Evolutionary conservation across 352 stramenopile genomes (phyloP).

Genomic region (Aphanomyces astaci): DNA sequence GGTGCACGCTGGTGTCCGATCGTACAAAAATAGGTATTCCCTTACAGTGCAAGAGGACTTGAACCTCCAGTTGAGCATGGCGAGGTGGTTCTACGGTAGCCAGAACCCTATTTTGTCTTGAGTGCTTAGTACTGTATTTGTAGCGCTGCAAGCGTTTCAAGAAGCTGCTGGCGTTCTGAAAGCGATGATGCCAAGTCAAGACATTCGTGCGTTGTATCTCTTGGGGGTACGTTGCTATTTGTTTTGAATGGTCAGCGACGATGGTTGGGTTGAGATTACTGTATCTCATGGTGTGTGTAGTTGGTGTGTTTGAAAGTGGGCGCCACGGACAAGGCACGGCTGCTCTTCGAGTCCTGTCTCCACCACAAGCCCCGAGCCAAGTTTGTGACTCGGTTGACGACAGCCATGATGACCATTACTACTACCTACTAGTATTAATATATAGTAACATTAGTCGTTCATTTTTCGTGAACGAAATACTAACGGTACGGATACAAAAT

Average conservation of each 20-base stretch:
- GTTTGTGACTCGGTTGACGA: neutral
- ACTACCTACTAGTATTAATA: no score
- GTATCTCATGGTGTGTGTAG: neutral
- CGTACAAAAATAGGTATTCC: slow-evolving; percentile 45
- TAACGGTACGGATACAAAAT: no score
- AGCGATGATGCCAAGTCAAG: neutral
- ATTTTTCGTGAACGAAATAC: no score
- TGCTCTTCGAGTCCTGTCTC: slow-evolving; percentile 2
- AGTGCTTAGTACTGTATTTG: no score
- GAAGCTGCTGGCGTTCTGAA: neutral
- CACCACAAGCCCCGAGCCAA: neutral
- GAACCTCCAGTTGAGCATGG: slow-evolving; percentile 37
- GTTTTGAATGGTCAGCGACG: no score
- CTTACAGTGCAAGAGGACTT: slow-evolving; percentile 35
- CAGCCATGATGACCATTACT: neutral
- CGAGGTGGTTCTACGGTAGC: slow-evolving; percentile 70
- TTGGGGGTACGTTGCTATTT: slow-evolving; percentile 7
- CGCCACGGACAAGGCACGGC: neutral
- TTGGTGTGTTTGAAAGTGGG: neutral
- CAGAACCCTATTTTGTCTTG: neutral
- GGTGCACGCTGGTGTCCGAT: slow-evolving; percentile 32
- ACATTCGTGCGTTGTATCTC: neutral
- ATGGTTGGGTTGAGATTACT: neutral
- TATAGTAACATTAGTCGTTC: no score
- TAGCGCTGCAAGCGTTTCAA: neutral